These are phyloP conservation scores for Neospermospora avenae DNA, from an alignment of 2,329 filamentous ascomycete genomes.

Conservation along the genomic window DNA sequence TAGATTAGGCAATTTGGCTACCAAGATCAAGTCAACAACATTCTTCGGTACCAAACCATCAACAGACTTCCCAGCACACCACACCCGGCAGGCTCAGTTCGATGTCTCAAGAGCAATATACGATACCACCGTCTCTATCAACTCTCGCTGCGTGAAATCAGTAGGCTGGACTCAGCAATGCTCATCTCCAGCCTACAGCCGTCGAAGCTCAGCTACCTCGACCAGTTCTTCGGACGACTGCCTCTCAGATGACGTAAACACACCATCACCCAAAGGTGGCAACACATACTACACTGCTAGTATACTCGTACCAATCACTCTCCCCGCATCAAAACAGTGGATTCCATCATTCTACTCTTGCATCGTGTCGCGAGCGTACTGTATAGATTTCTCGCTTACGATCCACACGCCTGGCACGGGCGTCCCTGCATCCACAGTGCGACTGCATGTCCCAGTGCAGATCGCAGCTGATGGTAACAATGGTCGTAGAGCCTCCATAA, in stretches of 20 bases:
- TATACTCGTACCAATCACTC: slow-evolving; percentile 60
- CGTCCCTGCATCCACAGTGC: slow-evolving; percentile 36
- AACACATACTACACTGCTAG: slow-evolving; percentile 51
- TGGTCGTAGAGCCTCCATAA: slow-evolving; percentile 22
- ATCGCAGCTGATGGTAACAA: slow-evolving; percentile 30
- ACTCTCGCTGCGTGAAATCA: slow-evolving; percentile 32
- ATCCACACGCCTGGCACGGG: slow-evolving; percentile 47
- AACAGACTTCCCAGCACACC: slow-evolving; percentile 21
- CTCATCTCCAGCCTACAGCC: slow-evolving; percentile 19
- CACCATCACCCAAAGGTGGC: slow-evolving; percentile 5
- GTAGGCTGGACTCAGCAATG: slow-evolving; percentile 33
- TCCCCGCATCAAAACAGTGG: slow-evolving; percentile 59
- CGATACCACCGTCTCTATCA: slow-evolving; percentile 26
- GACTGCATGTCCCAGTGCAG: slow-evolving; percentile 31
- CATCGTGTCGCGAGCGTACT: slow-evolving; percentile 61
- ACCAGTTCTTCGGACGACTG: slow-evolving; percentile 22
- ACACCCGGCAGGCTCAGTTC: slow-evolving; percentile 18
- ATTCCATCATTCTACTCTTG: slow-evolving; percentile 69
- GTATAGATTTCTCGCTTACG: slow-evolving; percentile 55
- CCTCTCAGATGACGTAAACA: slow-evolving; percentile 19
- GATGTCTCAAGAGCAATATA: slow-evolving; percentile 29
- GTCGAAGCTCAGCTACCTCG: slow-evolving; percentile 32
- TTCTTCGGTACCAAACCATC: slow-evolving; percentile 28
- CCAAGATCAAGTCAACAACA: slow-evolving; percentile 32
- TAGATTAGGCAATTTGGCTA: slow-evolving; percentile 30